Evolutionary conservation across 2,329 filamentous ascomycete genomes (phyloP), one percentile per base, ranked within the genome.

Genomic region (Aspergillus brasiliensis): DNA sequence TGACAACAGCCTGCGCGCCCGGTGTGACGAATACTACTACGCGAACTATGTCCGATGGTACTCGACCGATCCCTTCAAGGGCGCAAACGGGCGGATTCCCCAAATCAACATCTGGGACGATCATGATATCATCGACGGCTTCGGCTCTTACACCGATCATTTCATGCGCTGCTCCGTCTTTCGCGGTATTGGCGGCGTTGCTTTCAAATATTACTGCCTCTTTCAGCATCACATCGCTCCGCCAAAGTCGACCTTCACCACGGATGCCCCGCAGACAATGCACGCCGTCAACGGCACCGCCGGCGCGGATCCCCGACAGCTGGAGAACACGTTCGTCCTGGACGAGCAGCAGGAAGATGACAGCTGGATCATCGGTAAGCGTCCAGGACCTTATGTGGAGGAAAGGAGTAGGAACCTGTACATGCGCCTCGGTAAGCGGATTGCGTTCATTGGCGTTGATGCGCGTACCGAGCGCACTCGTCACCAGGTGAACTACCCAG

Each of bases 401-500:
- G 85, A 88, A 72, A 77, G 76, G 57, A 87, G 84, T 64, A 79
- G 85, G 52, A 87, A 77, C 70, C 77, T 89, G 62, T 88, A 86
- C 75, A 86, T 85, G 74, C 84, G 86, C 57, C 79, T 89, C 3
- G 86, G 86, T 42, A 84, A 83, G 62, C 83, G 90, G 8, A 88
- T 91, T 67, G 84, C 87, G 38, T 86, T 86, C 70, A 71, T 83
- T 53, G 85, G 87, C 73, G 78, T 84, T 68, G 83, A 87, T 73
- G 83, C 84, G 8, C 82, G 84, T 13, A 86, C 84, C n/a, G 84
- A 88, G 84, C 90, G 93, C 23, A 97, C 94, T 8, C 87, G 94
- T 38, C 92, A 96, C 71, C 92, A 97, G 77, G 88, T 98, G 77
- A 97, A 97, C 79, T 97, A 97, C 69, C 75, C 81, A 59, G 77